Conservation (phyloP, 306 rosid species). For the Trifolium dubium region DNA sequence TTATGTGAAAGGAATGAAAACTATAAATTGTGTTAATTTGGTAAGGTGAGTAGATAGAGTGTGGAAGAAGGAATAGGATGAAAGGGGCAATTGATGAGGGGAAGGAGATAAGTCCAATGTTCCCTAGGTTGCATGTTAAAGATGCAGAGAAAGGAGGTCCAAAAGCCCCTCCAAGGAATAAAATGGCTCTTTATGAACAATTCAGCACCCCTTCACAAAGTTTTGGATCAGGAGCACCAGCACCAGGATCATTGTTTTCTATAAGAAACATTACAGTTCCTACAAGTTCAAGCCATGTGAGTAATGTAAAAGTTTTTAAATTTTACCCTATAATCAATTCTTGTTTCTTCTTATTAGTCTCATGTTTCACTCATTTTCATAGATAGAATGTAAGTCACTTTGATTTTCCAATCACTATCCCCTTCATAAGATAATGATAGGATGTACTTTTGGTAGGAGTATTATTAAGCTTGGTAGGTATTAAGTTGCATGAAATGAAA, state of each 20-base stretch:
- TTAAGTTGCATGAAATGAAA: constrained; percentile 15
- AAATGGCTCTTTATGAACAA: constrained; percentile 82
- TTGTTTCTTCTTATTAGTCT: constrained; percentile 3
- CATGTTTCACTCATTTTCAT: constrained; percentile 12
- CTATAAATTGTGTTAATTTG: constrained; percentile 34
- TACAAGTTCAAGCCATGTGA: constrained; percentile 58
- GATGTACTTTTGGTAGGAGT: constrained; percentile 9
- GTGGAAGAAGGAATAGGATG: constrained; percentile 49
- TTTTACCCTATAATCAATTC: background rate
- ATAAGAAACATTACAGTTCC: constrained; percentile 49
- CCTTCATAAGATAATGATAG: constrained; percentile 4
- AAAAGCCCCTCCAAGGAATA: constrained; percentile 82
- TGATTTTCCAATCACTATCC: constrained; percentile 7
- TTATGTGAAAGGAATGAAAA: constrained; percentile 21
- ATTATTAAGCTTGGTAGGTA: constrained; percentile 7
- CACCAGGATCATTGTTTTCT: constrained; percentile 53
- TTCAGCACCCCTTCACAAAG: constrained; percentile 61
- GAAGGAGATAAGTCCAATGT: constrained; percentile 64
- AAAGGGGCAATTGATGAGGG: constrained; percentile 52
- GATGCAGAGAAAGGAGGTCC: constrained; percentile 77
- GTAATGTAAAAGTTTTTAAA: constrained; percentile 21
- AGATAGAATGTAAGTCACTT: background rate
- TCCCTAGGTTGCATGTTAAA: constrained; percentile 73
- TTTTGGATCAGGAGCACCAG: constrained; percentile 43
- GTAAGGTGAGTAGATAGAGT: constrained; percentile 36